These are phyloP conservation scores for Penicillium italicum DNA, from an alignment of 2,329 filamentous ascomycete species.

Conservation along the genomic window DNA sequence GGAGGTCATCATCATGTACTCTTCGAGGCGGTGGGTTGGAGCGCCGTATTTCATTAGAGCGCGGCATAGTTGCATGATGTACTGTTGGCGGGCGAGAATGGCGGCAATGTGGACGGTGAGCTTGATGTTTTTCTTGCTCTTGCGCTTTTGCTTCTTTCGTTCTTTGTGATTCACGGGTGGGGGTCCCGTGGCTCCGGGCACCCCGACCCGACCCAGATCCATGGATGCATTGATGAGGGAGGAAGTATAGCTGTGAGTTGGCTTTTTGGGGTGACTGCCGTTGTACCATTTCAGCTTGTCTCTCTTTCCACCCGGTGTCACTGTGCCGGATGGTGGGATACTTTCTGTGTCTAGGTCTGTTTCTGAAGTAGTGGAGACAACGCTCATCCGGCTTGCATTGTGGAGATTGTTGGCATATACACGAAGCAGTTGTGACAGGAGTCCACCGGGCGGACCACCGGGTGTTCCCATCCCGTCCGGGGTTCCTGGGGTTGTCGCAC, in stretches of 20 bases:
- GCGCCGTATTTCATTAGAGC: slow-evolving; percentile 32
- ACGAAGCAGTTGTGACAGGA: slow-evolving; percentile 66
- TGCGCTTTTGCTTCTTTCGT: slow-evolving; percentile 36
- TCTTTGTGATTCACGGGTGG: slow-evolving; percentile 18
- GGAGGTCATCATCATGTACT: slow-evolving; percentile 85
- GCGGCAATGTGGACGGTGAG: slow-evolving; percentile 59
- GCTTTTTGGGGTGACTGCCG: slow-evolving; percentile 13
- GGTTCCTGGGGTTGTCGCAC: slow-evolving; percentile 15
- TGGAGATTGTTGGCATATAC: slow-evolving; percentile 56
- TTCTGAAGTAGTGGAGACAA: slow-evolving; percentile 15
- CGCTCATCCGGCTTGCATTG: slow-evolving; percentile 26
- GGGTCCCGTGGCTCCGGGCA: slow-evolving; percentile 22
- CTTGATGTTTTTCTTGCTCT: slow-evolving; percentile 42
- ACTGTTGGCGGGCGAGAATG: slow-evolving; percentile 57
- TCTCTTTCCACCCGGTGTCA: slow-evolving; percentile 19
- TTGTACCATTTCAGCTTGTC: slow-evolving; percentile 34
- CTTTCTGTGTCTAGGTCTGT: slow-evolving; percentile 20
- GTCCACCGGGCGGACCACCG: slow-evolving; percentile 44
- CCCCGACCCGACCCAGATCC: slow-evolving; percentile 24
- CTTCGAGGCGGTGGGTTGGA: slow-evolving; percentile 50
- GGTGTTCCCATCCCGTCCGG: slow-evolving; percentile 16
- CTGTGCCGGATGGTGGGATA: slow-evolving; percentile 10
- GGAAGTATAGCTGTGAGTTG: slow-evolving; percentile 22
- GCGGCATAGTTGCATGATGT: slow-evolving; percentile 30
- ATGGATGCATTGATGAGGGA: slow-evolving; percentile 28